These are phyloP conservation scores for Ceratopteris richardii DNA, from an alignment of 75 land plant genomes.

Conservation along the genomic window DNA sequence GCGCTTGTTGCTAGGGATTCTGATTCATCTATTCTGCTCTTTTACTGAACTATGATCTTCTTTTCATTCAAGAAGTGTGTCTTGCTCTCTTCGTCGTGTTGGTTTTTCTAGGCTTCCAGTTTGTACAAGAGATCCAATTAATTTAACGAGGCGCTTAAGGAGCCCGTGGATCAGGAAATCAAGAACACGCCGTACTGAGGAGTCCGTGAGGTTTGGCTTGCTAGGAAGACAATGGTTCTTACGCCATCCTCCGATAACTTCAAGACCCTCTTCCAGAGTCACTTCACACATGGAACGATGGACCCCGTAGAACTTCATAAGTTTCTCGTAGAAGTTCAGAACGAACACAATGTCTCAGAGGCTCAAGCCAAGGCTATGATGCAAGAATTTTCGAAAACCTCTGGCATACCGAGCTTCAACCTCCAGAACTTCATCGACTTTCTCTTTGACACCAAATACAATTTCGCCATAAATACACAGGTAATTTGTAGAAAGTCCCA, in stretches of 20 bases:
- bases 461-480: not conserved
- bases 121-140: too few species aligned
- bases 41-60: too few species aligned
- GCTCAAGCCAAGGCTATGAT: constrained; percentile 28
- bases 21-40: too few species aligned
- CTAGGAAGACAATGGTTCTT: too few species aligned
- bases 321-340: constrained; percentile 40
- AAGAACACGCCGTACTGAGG: too few species aligned
- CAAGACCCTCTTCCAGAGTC: constrained; percentile 24
- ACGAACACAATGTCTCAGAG: constrained; percentile 22
- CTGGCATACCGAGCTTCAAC: not conserved
- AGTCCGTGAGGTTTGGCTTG: too few species aligned
- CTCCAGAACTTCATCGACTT: not conserved
- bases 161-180: too few species aligned
- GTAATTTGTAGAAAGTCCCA: not conserved
- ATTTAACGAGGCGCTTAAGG: too few species aligned
- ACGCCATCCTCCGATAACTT: constrained; percentile 39
- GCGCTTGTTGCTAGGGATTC: too few species aligned
- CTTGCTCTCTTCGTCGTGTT: too few species aligned
- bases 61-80: too few species aligned
- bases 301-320: constrained; percentile 21
- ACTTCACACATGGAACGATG: constrained; percentile 32
- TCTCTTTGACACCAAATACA: not conserved
- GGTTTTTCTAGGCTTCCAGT: too few species aligned
- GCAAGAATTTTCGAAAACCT: constrained; percentile 17